These are phyloP conservation scores for Globisporangium nagaii DNA, from an alignment of 352 stramenopile genomes.

Conservation along the genomic window DNA sequence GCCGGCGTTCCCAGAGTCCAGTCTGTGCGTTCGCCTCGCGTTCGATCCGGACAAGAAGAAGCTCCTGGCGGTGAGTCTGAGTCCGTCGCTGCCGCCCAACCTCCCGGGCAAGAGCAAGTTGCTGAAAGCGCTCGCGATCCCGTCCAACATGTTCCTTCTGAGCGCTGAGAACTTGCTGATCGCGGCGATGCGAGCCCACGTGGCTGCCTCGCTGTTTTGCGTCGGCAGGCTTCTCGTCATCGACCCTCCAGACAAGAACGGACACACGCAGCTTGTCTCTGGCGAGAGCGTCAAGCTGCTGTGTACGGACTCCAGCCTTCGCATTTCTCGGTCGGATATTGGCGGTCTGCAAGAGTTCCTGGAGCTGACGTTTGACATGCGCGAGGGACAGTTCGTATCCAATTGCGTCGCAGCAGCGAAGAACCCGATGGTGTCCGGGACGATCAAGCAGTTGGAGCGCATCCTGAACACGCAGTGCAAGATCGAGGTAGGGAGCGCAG, in stretches of 20 bases:
- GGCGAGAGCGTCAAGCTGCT: conserved; percentile 66
- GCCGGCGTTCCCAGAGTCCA: conserved; percentile 57
- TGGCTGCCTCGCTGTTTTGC: conserved; percentile 64
- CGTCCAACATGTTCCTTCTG: conserved; percentile 74
- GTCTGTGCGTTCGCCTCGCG: conserved; percentile 58
- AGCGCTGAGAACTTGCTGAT: conserved; percentile 75
- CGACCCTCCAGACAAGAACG: conserved; percentile 50
- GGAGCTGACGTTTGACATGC: conserved; percentile 79
- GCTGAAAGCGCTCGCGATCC: conserved; percentile 54
- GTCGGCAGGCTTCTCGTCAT: conserved; percentile 67
- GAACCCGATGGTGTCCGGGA: conserved; percentile 43
- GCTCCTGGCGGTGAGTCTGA: conserved; percentile 55
- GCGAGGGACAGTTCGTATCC: conserved; percentile 62
- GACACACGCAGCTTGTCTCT: conserved; percentile 56
- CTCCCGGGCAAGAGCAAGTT: conserved; percentile 45
- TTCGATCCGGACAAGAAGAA: conserved; percentile 59
- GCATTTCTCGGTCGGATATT: conserved; percentile 64
- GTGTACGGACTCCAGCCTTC: conserved; percentile 54
- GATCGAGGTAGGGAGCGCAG: conserved; percentile 49
- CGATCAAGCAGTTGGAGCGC: conserved; percentile 58
- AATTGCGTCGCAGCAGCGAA: conserved; percentile 62
- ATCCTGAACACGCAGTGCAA: conserved; percentile 78
- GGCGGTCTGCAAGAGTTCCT: conserved; percentile 71
- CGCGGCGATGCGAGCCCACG: conserved; percentile 69
- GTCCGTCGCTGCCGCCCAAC: conserved; percentile 58